Percentiles rank a stretch among this genome's conserved stretches.
Conservation (phyloP, 345 rosid genomes). For the Populus davidiana region DNA sequence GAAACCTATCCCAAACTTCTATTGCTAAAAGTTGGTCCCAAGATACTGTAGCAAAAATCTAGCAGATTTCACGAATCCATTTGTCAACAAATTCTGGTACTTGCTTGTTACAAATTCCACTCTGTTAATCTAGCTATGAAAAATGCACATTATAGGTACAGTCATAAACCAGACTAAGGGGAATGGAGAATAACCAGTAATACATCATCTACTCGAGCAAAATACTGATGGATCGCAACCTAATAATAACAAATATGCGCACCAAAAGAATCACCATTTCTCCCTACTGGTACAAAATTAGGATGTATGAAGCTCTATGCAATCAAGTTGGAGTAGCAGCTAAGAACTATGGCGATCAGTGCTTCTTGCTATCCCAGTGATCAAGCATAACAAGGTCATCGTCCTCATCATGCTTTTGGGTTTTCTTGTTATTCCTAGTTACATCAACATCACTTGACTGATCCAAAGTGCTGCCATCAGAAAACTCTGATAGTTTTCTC, state of each 20-base stretch:
- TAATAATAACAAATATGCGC: conserved; percentile 18
- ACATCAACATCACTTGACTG: conserved; percentile 20
- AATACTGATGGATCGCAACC: conserved; percentile 4
- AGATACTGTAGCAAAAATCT: neutral
- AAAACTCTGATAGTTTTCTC: conserved; percentile 45
- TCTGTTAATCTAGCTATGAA: conserved; percentile 16
- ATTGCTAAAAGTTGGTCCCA: neutral
- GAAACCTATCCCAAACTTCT: neutral
- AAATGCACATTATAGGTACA: conserved; percentile 25
- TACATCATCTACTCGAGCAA: conserved; percentile 2
- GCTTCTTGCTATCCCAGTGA: conserved; percentile 44
- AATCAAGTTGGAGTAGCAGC: conserved; percentile 2
- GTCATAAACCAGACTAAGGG: conserved; percentile 11
- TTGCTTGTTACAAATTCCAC: conserved; percentile 13
- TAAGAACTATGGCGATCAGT: conserved; percentile 35
- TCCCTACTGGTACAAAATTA: conserved; percentile 48
- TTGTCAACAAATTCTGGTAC: conserved; percentile 3
- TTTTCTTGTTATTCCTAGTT: conserved; percentile 34
- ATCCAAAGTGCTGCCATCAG: conserved; percentile 13
- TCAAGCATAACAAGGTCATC: conserved; percentile 45
- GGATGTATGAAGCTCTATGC: conserved; percentile 28
- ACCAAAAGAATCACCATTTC: conserved; percentile 50
- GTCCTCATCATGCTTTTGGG: conserved; percentile 53
- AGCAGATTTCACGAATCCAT: conserved; percentile 1
- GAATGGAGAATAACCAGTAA: conserved; percentile 13